Base-by-base conservation (phyloP, 768 basidiomycete species). In the Pholiota microspora region DNA sequence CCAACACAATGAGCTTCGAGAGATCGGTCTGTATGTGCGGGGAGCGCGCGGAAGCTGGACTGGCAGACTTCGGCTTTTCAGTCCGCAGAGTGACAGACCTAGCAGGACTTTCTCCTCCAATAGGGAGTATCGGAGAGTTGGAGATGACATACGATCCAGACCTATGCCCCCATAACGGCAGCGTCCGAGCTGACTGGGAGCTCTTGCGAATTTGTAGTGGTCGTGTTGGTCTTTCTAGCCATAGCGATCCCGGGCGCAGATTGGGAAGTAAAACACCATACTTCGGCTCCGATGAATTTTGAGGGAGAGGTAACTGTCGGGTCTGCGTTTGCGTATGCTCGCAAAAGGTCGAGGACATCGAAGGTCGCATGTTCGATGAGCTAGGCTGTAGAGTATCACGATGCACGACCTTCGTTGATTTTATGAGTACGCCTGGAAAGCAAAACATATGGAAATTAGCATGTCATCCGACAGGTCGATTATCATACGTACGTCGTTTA, bases 181-280 rank as follows among this genome's bases (percentile, higher is more conserved):
- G 40, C 7, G 23, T 40, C 18, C 31, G 51, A 32, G 40, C 40
- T 2, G 38, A 29, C 40, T 44, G 38, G 3, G 51, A 12, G 27
- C 38, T 31, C 18, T 51, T 51, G 9, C 51, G 38, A n/a, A 24
- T 28, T 6, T 29, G 38, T 40, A 42, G 51, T 4, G 57, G 57
- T 24, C 51, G 53, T 7, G 54, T 45, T 12, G 44, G 50, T 24
- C 59, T 46, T n/a, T 53, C 54, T 34, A 60, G 53, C 59, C 59
- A 60, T 5, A 60, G 44, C 16, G 59, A 55, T 12, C 52, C 42
- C 3, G 34, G 29, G 9, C 42, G 16, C 8, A 53, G 29, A n/a
- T 46, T 55, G 3, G 56, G 28, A 7, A 60, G 45, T 6, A 49
- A 9, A 13, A 45, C 28, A 23, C 34, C 52, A 12, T 45, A 28